Base-by-base conservation (phyloP, 495 filamentous ascomycete species). In the Hypoxylon rickii region DNA sequence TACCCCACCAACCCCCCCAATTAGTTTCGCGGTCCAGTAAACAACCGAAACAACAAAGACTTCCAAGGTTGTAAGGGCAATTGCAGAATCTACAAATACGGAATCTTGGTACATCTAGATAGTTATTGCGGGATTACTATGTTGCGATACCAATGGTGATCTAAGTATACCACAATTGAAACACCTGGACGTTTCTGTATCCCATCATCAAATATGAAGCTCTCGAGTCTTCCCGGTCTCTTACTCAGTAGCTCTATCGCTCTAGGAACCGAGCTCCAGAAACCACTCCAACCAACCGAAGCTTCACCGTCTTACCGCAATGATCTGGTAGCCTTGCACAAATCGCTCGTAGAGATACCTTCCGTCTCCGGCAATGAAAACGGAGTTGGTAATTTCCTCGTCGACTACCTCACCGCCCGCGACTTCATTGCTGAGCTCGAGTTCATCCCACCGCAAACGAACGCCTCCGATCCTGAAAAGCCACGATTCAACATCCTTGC, bases 361-460 rank as follows among this genome's bases (percentile, higher is more conserved):
- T 96, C 91, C 6, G 79, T 96, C 58, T 84, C 84, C n/a, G 79
- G 81, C 41, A 79, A 87, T 61, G 94, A 98, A 65, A 70, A 82
- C 57, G 74, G 79, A 1, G 83, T 88, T 31, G 89, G 84, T 29
- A 57, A 76, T 44, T 94, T 86, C 71, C 79, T 98, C 7, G 77
- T 80, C 20, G 61, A 78, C 0, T 89, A 87, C 69, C 84, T 97
- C 24, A 53, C 58, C 1, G 17, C 57, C 3, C 63, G 48, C 3
- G 59, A 64, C 64, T 78, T 69, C 61, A 61, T 78, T 33, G 73
- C 79, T 18, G 75, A 84, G 43, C 84, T 94, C 42, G 86, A 89
- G 41, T 84, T 79, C 12, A 76, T 89, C 22, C 84, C 85, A 0
- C 81, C 84, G 0, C 70, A 41, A 71, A 76, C 87, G 39, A 82